Evolutionary conservation across 495 filamentous ascomycete genomes (phyloP).

Genomic region (Pyronema omphalodes): DNA sequence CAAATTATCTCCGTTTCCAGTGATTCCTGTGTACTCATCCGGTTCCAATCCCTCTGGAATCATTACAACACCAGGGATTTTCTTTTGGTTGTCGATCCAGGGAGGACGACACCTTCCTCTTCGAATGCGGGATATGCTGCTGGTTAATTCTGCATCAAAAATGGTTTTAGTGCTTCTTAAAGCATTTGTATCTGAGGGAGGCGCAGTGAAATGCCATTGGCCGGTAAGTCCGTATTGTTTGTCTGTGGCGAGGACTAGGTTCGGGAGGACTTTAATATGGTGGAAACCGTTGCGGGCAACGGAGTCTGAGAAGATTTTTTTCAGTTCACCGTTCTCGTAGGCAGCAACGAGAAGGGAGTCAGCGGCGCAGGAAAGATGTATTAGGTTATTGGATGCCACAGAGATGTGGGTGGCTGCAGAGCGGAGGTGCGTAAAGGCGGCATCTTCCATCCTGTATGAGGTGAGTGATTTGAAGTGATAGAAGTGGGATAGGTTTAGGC

Average conservation of each 20-base stretch:
- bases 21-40: too few relatives aligned
- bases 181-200: constrained; percentile 7
- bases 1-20: not conserved
- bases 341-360: constrained; percentile 22
- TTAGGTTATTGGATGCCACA: constrained; percentile 17
- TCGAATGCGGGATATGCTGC: constrained; percentile 20
- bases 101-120: constrained; percentile 19
- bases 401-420: constrained; percentile 23
- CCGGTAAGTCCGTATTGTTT: constrained; percentile 22
- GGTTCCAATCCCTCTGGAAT: not conserved
- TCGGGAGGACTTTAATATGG: constrained; percentile 13
- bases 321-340: constrained; percentile 13
- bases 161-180: constrained; percentile 16
- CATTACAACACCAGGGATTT: constrained; percentile 13
- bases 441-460: too few relatives aligned
- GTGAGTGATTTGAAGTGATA: too few relatives aligned
- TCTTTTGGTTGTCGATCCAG: constrained; percentile 11
- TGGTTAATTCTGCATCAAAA: constrained; percentile 20
- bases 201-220: constrained; percentile 13
- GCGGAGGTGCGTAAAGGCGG: constrained; percentile 10
- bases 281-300: constrained; percentile 22
- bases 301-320: constrained; percentile 19
- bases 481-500: too few relatives aligned
- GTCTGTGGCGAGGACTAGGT: constrained; percentile 20
- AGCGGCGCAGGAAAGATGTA: constrained; percentile 19